Evolutionary conservation across 1,284 basidiomycete species (phyloP), one percentile per base, ranked within the genome.

Genomic region (Sphagnurus paluster): DNA sequence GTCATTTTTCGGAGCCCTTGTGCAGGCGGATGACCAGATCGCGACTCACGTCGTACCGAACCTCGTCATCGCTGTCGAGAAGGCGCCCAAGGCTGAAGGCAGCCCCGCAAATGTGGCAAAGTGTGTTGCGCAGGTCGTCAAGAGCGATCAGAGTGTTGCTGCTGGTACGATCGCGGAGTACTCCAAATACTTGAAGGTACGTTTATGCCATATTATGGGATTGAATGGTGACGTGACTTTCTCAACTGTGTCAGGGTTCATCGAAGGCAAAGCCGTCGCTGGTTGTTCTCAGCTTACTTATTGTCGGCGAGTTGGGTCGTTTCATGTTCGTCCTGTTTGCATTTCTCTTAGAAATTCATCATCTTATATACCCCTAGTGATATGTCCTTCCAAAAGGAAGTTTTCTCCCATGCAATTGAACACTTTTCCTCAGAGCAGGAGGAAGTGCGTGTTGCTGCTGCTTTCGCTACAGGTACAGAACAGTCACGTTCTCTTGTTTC

Each of bases 261-360:
- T 76, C 83, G 4, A 91, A 90, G 61, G 77, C 83, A 5, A 80
- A 80, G 50, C 66, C 85, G 17, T 72, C 80, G 0, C 74, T 84
- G 32, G 72, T 88, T 14, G 84, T 91, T 35, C 77, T 98, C n/a
- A 89, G 90, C 50, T 74, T 98, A 36, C 72, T 96, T 13, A 87
- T 91, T 32, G 73, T 97, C 39, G 94, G 94, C 43, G 94, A 98
- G 66, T 77, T 97, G 28, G 94, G 94, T 21, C 84, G 93, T 24
- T 84, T 84, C 57, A 83, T 89, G 92, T 94, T 53, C 57, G 84
- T 66, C 43, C 48, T 49, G 30, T 39, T 32, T 45, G 10, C 13
- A 48, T 13, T 14, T 24, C 21, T 21, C 29, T 16, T 16, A n/a
- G 30, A 7, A n/a, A 24, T 47, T 41, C 26, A 21, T 40, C 33